phyloP scores from a whole-genome alignment of 345 rosid genomes.

The Camelina laxa region DNA sequence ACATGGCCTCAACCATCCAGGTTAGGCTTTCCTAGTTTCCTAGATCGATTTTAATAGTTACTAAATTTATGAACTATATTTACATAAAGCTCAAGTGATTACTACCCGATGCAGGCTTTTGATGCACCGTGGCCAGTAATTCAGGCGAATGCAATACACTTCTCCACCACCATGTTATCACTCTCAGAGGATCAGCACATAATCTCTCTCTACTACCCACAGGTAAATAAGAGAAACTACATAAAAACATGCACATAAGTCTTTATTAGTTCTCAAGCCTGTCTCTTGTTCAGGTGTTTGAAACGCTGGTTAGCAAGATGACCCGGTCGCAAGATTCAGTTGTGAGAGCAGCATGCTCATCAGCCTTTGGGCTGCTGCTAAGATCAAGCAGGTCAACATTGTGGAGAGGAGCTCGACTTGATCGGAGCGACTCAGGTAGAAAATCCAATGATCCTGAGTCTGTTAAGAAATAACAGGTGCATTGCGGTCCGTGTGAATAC shows the following conservation, averaged over 20 bases:
- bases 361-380: constrained; percentile 73
- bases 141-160: constrained; percentile 93
- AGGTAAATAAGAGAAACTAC: constrained; percentile 56
- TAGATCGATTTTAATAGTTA: background rate
- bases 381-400: constrained; percentile 62
- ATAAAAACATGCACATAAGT: constrained; percentile 6
- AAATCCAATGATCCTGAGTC: constrained; percentile 49
- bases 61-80: constrained; percentile 3
- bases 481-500: constrained; percentile 26
- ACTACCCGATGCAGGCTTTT: constrained; percentile 64
- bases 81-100: constrained; percentile 7
- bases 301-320: constrained; percentile 81
- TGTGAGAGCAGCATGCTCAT: constrained; percentile 82
- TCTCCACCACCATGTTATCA: constrained; percentile 80
- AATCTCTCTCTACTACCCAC: constrained; percentile 66
- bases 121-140: constrained; percentile 93
- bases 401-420: constrained; percentile 71
- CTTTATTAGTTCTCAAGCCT: constrained; percentile 10
- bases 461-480: constrained; percentile 32
- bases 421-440: constrained; percentile 54
- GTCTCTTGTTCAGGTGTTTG: constrained; percentile 62
- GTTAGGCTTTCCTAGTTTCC: constrained; percentile 46
- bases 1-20: constrained; percentile 86
- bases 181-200: constrained; percentile 81
- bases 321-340: constrained; percentile 73